Percentiles rank a stretch among this genome's conserved stretches.
These are phyloP conservation scores for Saccharomyces hybrid DNA, from an alignment of 1,139 yeast species.

Conservation along the genomic window DNA sequence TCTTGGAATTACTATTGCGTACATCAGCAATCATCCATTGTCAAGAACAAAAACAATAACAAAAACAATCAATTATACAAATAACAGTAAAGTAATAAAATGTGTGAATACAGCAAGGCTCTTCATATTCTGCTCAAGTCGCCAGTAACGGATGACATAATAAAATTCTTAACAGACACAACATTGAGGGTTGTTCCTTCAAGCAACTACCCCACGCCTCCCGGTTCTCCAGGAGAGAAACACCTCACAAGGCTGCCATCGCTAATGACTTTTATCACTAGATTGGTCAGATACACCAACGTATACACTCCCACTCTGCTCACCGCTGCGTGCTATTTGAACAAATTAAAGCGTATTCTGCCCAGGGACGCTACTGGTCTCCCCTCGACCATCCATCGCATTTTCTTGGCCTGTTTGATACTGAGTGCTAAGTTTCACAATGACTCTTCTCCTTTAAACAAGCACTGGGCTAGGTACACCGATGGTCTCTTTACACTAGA, in stretches of 20 bases:
- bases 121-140: constrained; percentile 28
- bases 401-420: constrained; percentile 64
- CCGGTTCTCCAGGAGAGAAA: constrained; percentile 9
- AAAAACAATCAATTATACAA: background rate
- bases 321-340: constrained; percentile 62
- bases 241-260: constrained; percentile 42
- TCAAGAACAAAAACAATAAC: background rate
- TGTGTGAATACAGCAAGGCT: constrained; percentile 27
- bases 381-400: constrained; percentile 72
- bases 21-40: constrained; percentile 2
- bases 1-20: background rate
- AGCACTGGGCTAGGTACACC: constrained; percentile 71
- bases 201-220: constrained; percentile 15
- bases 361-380: constrained; percentile 68
- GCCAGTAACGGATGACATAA: constrained; percentile 32
- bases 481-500: constrained; percentile 61
- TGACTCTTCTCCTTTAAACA: constrained; percentile 69
- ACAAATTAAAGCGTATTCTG: constrained; percentile 49
- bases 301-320: constrained; percentile 71
- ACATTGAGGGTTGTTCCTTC: constrained; percentile 28
- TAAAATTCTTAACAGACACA: constrained; percentile 25
- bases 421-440: constrained; percentile 67
- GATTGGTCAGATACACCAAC: constrained; percentile 62
- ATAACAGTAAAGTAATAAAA: constrained; percentile 4
- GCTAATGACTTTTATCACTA: constrained; percentile 64